Evolutionary conservation across 108 stramenopile genomes (phyloP).

Genomic region (Pseudonitzschia delicatissima): DNA sequence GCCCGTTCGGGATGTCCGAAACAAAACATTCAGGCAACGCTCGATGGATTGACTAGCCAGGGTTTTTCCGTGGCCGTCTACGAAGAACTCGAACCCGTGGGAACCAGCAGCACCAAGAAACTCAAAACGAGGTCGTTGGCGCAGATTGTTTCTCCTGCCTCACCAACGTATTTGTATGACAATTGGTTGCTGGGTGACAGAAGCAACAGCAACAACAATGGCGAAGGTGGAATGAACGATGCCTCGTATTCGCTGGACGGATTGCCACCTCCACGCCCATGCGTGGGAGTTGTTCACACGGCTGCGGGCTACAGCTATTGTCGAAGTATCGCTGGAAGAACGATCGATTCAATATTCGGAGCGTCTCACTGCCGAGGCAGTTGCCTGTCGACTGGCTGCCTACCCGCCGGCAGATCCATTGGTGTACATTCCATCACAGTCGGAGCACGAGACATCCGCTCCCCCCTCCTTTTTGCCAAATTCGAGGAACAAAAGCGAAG

Average conservation of each 20-base stretch:
- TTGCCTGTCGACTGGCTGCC: slow-evolving; percentile 75
- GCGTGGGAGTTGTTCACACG: slow-evolving; percentile 71
- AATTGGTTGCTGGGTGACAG: slow-evolving; percentile 58
- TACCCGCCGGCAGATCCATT: slow-evolving; percentile 80
- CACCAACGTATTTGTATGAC: slow-evolving; percentile 90
- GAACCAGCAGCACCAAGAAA: slow-evolving; percentile 13
- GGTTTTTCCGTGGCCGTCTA: slow-evolving; percentile 92
- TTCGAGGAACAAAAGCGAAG: background rate
- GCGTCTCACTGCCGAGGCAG: slow-evolving; percentile 76
- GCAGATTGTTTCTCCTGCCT: slow-evolving; percentile 88
- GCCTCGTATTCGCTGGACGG: slow-evolving; percentile 19
- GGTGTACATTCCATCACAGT: slow-evolving; percentile 55
- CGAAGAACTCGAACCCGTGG: slow-evolving; percentile 63
- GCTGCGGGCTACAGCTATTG: slow-evolving; percentile 73
- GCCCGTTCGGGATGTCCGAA: slow-evolving; percentile 92
- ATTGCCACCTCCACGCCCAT: slow-evolving; percentile 57
- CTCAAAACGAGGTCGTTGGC: slow-evolving; percentile 72
- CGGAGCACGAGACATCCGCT: slow-evolving; percentile 22
- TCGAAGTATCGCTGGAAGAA: slow-evolving; percentile 75
- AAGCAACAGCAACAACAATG: background rate
- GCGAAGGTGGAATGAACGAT: background rate
- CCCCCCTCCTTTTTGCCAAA: slow-evolving; percentile 29
- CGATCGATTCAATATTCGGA: slow-evolving; percentile 70
- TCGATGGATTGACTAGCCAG: slow-evolving; percentile 77
- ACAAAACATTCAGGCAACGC: slow-evolving; percentile 85